These are phyloP conservation scores for Ilyonectria destructans DNA, from an alignment of 2,329 filamentous ascomycete species.

Conservation along the genomic window DNA sequence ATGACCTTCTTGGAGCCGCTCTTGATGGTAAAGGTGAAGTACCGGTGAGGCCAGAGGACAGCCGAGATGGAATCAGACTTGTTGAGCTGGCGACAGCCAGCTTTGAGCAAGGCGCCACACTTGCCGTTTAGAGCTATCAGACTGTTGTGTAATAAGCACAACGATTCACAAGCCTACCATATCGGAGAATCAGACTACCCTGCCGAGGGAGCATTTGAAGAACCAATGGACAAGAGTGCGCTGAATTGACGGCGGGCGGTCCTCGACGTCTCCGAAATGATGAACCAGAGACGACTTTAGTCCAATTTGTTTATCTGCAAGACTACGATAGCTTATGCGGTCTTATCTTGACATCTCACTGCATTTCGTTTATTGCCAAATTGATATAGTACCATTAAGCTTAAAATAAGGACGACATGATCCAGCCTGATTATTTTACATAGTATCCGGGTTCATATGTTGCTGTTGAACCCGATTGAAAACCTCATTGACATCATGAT, in stretches of 20 bases:
- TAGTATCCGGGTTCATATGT: not conserved
- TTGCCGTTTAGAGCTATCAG: not conserved
- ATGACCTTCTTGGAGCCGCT: slow-evolving; percentile 2
- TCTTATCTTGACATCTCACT: not conserved
- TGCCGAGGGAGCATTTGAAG: not conserved
- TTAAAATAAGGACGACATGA: not conserved
- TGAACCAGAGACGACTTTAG: too few relatives aligned
- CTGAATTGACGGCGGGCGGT: too few relatives aligned
- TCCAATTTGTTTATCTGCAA: too few relatives aligned
- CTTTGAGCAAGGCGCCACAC: slow-evolving; percentile 1
- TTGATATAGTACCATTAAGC: not conserved
- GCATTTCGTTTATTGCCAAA: too few relatives aligned
- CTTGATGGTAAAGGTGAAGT: slow-evolving; percentile 1
- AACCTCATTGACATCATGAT: slow-evolving; percentile 26
- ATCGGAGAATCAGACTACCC: too few relatives aligned
- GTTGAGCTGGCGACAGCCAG: slow-evolving; percentile 5
- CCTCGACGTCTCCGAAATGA: too few relatives aligned
- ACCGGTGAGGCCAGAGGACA: slow-evolving; percentile 9
- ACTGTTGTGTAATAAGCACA: not conserved
- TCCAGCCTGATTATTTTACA: not conserved
- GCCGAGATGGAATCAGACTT: not conserved
- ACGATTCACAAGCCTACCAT: too few relatives aligned
- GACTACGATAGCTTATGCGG: too few relatives aligned
- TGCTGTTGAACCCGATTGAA: slow-evolving; percentile 33
- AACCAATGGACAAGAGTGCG: too few relatives aligned